phyloP scores from a whole-genome alignment of 257 asterid genomes.

The Solanum appendiculatum region DNA sequence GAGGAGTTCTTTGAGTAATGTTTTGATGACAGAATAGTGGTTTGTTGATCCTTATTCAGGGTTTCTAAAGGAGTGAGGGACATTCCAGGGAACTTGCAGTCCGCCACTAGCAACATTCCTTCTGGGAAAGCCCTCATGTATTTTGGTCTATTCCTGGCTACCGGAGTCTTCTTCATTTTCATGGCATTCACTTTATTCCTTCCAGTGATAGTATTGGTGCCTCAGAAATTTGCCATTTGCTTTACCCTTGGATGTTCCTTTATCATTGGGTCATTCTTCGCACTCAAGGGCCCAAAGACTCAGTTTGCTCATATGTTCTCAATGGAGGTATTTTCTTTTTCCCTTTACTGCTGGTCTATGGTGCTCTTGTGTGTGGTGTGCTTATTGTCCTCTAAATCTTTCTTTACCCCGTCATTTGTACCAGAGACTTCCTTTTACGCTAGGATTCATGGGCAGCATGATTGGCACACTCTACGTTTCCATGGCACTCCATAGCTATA shows the following conservation, averaged over 20 bases:
- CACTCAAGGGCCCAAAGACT: slow-evolving; percentile 79
- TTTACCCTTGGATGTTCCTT: slow-evolving; percentile 77
- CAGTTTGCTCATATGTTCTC: slow-evolving; percentile 81
- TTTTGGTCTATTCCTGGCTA: slow-evolving; percentile 72
- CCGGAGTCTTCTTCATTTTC: slow-evolving; percentile 81
- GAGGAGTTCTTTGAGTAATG: background rate
- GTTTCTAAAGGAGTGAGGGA: slow-evolving; percentile 90
- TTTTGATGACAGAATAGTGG: background rate
- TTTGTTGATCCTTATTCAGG: slow-evolving; percentile 20
- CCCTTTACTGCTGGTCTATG: background rate
- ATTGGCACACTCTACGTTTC: slow-evolving; percentile 83
- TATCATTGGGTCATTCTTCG: slow-evolving; percentile 84
- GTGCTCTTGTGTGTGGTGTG: background rate
- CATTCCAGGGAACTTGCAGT: slow-evolving; percentile 82
- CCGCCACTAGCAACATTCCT: slow-evolving; percentile 88
- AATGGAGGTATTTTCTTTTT: slow-evolving; percentile 47
- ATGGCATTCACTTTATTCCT: slow-evolving; percentile 82
- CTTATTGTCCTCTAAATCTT: slow-evolving; percentile 9
- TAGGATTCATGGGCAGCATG: slow-evolving; percentile 89
- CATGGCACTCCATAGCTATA: slow-evolving; percentile 93
- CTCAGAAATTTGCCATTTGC: slow-evolving; percentile 90
- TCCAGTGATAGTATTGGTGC: slow-evolving; percentile 81
- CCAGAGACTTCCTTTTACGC: slow-evolving; percentile 92
- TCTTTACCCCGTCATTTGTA: slow-evolving; percentile 2
- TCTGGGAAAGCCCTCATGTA: slow-evolving; percentile 89